Conservation (phyloP, 345 rosid genomes). For the Rhizophora mangle region DNA sequence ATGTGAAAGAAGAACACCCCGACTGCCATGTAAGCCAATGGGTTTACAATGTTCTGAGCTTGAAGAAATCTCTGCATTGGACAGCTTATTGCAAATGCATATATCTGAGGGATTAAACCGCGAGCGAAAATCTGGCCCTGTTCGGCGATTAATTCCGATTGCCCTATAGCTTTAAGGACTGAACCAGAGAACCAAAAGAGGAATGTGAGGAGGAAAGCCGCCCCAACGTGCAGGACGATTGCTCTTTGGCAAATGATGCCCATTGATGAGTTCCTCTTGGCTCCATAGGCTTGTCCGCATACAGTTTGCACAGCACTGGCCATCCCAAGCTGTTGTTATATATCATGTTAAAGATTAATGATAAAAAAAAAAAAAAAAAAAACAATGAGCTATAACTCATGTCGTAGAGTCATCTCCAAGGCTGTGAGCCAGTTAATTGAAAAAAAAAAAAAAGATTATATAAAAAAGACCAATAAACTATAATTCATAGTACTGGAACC, state of each 20-base stretch:
- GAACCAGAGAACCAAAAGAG: constrained; percentile 69
- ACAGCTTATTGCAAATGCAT: constrained; percentile 73
- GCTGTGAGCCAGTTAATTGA: not conserved
- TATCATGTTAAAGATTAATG: not conserved
- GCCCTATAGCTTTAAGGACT: constrained; percentile 56
- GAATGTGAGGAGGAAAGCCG: constrained; percentile 64
- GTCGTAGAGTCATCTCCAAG: no score
- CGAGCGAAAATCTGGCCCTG: constrained; percentile 71
- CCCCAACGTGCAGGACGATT: constrained; percentile 68
- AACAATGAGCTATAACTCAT: no score
- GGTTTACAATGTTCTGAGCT: constrained; percentile 94
- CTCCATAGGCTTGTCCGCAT: constrained; percentile 96
- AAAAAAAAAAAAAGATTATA: not conserved
- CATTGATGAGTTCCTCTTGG: constrained; percentile 61
- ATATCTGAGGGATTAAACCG: constrained; percentile 74
- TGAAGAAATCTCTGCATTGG: constrained; percentile 93
- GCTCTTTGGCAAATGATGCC: constrained; percentile 91
- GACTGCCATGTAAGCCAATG: constrained; percentile 73
- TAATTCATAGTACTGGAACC: no score
- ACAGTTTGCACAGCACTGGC: constrained; percentile 96
- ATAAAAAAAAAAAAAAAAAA: no score
- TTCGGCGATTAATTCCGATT: constrained; percentile 52
- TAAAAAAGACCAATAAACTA: not conserved
- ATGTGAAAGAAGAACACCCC: constrained; percentile 70
- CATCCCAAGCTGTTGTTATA: constrained; percentile 66